These are phyloP conservation scores for Capronia coronata DNA, from an alignment of 2,329 filamentous ascomycete genomes.

Conservation along the genomic window DNA sequence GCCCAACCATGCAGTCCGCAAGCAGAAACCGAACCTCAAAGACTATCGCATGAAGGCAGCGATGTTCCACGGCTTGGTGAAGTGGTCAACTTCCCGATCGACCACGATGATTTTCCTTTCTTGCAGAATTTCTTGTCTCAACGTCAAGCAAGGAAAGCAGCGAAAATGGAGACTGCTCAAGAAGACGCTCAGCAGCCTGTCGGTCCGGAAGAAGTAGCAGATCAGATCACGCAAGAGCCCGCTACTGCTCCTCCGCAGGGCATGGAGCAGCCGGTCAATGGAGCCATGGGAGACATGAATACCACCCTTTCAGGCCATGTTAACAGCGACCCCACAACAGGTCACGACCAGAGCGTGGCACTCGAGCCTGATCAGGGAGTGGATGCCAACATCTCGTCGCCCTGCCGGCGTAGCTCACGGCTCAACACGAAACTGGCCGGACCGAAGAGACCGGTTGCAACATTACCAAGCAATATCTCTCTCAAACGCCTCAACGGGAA, in stretches of 20 bases:
- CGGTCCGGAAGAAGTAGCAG: neutral
- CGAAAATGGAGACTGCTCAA: conserved; percentile 1
- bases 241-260: too few species aligned
- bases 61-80: neutral
- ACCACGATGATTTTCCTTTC: conserved; percentile 28
- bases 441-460: conserved; percentile 19
- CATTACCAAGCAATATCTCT: conserved; percentile 36
- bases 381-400: conserved; percentile 16
- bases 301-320: too few species aligned
- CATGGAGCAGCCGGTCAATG: too few species aligned
- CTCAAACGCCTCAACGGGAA: conserved; percentile 41
- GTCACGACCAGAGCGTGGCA: neutral
- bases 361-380: conserved; percentile 7
- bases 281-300: too few species aligned
- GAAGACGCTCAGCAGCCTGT: neutral
- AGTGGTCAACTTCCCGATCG: neutral
- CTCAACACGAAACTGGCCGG: conserved; percentile 27
- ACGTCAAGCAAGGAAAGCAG: conserved; percentile 20
- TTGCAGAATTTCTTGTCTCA: conserved; percentile 26
- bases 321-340: too few species aligned
- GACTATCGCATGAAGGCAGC: neutral
- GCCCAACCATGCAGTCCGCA: neutral
- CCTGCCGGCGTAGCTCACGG: conserved; percentile 36
- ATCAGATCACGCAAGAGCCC: neutral
- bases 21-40: neutral